Evolutionary conservation across 2,329 filamentous ascomycete genomes (phyloP), one percentile per base, ranked within the genome.

Genomic region (Diaporthe ilicicola): DNA sequence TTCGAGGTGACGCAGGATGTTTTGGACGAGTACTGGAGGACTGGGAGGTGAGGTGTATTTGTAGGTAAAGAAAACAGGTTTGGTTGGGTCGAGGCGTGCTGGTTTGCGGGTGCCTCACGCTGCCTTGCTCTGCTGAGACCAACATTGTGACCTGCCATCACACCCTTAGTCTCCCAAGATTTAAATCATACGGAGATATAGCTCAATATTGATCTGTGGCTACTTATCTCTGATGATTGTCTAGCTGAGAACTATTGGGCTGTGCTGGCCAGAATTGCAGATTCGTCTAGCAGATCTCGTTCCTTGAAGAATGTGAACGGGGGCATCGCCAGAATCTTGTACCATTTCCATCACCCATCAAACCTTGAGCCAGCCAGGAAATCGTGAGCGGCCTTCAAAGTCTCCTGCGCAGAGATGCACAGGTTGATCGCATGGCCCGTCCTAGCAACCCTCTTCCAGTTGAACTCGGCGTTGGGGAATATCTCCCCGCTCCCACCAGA

Each of bases 1-100:
- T 87, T 82, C 76, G 85, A 87, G 76, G 82, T 87, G 4, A 79
- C 84, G 46, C 86, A 88, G 76, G 81, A 84, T 68, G 81, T 82
- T 65, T 72, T 88, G 72, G 85, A 88, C 78, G 79, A 79, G 54
- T 85, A 82, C 56, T 88, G 85, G 86, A 73, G 50, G 19, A 75
- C 77, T 32, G 70, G 72, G 12, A 73, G 67, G 17, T 76, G 65
- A 27, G n/a, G n/a, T n/a, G n/a, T n/a, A n/a, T n/a, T n/a, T n/a
- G n/a, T n/a, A n/a, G n/a, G n/a, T n/a, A n/a, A n/a, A n/a, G n/a
- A n/a, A n/a, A n/a, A n/a, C n/a, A n/a, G n/a, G n/a, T n/a, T n/a
- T n/a, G n/a, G n/a, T n/a, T n/a, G n/a, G n/a, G n/a, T n/a, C n/a
- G n/a, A n/a, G n/a, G n/a, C n/a, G n/a, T n/a, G n/a, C n/a, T n/a